Evolutionary conservation across 495 filamentous ascomycete species (phyloP).

Genomic region (Talaromyces stipitatus): DNA sequence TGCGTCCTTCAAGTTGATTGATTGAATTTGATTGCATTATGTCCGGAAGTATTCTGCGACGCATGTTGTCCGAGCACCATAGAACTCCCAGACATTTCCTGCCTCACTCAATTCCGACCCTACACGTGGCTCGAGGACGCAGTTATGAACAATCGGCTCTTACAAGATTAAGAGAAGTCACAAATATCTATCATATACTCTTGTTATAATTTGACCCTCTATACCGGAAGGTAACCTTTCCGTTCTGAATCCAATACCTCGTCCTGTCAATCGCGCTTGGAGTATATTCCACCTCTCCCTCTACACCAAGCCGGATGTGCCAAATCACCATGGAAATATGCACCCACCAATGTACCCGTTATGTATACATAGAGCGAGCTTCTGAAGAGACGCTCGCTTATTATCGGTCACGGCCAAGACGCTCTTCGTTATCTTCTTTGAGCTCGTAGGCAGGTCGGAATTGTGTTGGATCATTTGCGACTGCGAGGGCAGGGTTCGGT

Average conservation of each 20-base stretch:
- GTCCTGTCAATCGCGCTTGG: neutral
- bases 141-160: no score
- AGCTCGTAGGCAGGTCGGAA: conserved; percentile 86
- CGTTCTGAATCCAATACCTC: neutral
- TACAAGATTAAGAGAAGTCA: no score
- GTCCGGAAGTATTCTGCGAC: no score
- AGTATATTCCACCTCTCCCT: neutral
- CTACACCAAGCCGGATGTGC: neutral
- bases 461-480: conserved; percentile 24
- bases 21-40: no score
- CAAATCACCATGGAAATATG: neutral
- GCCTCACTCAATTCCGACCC: neutral
- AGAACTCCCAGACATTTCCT: neutral
- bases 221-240: neutral
- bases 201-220: neutral
- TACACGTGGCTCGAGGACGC: no score
- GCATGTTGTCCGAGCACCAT: neutral
- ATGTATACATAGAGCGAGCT: neutral
- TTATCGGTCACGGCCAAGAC: conserved; percentile 55
- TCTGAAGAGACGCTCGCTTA: neutral
- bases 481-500: conserved; percentile 71
- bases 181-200: neutral
- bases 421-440: conserved; percentile 74
- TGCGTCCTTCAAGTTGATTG: no score
- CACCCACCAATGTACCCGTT: neutral